Percentiles rank a stretch among this genome's conserved stretches.
phyloP scores from a whole-genome alignment of 2,329 filamentous ascomycete genomes.

The Parascedosporium putredinis region DNA sequence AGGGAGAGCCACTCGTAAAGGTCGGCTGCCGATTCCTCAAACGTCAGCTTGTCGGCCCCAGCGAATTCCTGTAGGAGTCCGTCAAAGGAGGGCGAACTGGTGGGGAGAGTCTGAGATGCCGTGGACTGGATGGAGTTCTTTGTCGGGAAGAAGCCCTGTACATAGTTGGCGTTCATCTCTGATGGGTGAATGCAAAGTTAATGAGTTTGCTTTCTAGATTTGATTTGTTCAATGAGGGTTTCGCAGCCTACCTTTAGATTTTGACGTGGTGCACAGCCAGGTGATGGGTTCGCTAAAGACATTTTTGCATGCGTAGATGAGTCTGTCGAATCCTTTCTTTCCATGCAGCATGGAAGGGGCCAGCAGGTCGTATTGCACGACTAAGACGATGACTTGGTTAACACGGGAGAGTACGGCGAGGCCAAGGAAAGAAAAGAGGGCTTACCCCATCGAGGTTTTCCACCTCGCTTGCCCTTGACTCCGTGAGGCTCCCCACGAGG shows the following conservation, averaged over 20 bases:
- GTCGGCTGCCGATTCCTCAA: constrained; percentile 54
- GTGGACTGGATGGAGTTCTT: constrained; percentile 13
- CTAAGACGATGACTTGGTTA: constrained; percentile 19
- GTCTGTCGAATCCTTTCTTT: constrained; percentile 70
- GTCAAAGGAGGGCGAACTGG: constrained; percentile 15
- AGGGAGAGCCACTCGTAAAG: constrained; percentile 68
- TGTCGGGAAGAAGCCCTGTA: constrained; percentile 13
- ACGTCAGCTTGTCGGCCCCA: constrained; percentile 30
- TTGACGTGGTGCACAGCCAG: constrained; percentile 62
- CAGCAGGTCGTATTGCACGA: constrained; percentile 67
- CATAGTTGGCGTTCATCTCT: constrained; percentile 3
- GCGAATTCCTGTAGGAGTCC: constrained; percentile 18
- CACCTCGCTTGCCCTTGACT: constrained; percentile 43
- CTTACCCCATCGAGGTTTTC: constrained; percentile 66
- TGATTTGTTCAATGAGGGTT: neutral
- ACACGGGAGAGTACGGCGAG: neutral
- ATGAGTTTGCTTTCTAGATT: neutral
- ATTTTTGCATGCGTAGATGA: constrained; percentile 69
- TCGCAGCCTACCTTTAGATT: neutral
- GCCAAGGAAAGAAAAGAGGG: constrained; percentile 3
- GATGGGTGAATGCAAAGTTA: neutral
- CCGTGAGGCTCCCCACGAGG: constrained; percentile 61
- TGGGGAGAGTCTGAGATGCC: constrained; percentile 13
- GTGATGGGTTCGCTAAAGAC: constrained; percentile 56
- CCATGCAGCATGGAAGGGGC: constrained; percentile 68